Base-by-base conservation (phyloP, 768 basidiomycete genomes). In the Panaeolus cyanescens region DNA sequence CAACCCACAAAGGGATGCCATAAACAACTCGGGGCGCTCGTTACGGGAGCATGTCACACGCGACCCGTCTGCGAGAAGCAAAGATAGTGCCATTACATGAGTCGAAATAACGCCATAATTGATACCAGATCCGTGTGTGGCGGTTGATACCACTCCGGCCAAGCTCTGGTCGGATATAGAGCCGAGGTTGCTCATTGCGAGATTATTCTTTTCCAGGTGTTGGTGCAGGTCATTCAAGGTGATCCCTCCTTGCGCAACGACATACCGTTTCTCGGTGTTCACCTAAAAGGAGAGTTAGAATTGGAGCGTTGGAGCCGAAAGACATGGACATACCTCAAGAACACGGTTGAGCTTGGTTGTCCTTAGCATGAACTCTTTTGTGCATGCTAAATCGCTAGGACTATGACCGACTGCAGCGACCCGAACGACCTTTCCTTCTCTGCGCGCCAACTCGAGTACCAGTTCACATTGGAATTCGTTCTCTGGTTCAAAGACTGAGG, bases 131-230 rank as follows among this genome's bases (percentile, higher is more conserved):
- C 96, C 97, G 79, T 99, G 97, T 0, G 96, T 96, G 7, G 94
- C 94, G 63, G 97, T 99, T 13, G 94, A 89, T 68, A 99, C 82
- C 67, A 95, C 86, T 42, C 97, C 97, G 28, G 86, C 96, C 64
- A 99, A 82, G 3, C 95, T 93, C 74, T 98, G 96, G 72, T 97
- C 95, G 33, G 95, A 96, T 68, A 99, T 98, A 30, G 95, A 96
- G 33, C 97, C 97, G 62, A 98, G 83, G 74, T 92, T 96, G 69
- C 84, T 87, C 85, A 99, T 89, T 36, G 95, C 96, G 32, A 98
- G 85, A 32, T 82, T 81, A 67, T 88, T 77, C 12, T 77, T 72
- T 54, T 80, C 85, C 59, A 99, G 88, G 15, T 80, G 79, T 22
- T 73, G 76, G 65, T 96, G 93, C 4, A 98, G 83, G 55, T 83